phyloP scores from a whole-genome alignment of 108 stramenopile species.

The Pseudonitzschia delicatissima region DNA sequence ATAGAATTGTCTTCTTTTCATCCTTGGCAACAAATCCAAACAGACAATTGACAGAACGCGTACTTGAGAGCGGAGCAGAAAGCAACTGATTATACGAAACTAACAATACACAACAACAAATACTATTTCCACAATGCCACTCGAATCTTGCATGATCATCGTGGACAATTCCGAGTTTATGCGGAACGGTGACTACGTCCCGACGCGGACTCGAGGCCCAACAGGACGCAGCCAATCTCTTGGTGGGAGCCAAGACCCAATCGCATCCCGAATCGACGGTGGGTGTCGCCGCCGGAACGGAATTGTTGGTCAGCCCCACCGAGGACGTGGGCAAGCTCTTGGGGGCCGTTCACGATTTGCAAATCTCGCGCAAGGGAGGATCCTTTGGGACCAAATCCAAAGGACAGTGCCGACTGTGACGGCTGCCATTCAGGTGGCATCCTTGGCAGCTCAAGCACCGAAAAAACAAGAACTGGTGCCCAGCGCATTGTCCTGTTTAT shows the following conservation, averaged over 20 bases:
- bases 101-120: not conserved
- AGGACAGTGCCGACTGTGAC: slow-evolving; percentile 60
- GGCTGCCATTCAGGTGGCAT: slow-evolving; percentile 89
- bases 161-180: slow-evolving; percentile 98
- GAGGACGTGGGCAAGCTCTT: slow-evolving; percentile 96
- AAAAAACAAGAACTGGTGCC: slow-evolving; percentile 95
- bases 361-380: slow-evolving; percentile 5
- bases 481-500: slow-evolving; percentile 95
- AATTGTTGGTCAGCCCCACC: slow-evolving; percentile 91
- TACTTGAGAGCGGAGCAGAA: too few species aligned
- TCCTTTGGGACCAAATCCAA: not conserved
- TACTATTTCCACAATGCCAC: slow-evolving; percentile 66
- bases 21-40: not conserved
- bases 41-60: too few species aligned
- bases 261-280: slow-evolving; percentile 96
- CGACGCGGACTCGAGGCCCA: slow-evolving; percentile 97
- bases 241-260: slow-evolving; percentile 89
- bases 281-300: slow-evolving; percentile 89
- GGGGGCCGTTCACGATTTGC: slow-evolving; percentile 70
- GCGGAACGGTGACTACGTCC: slow-evolving; percentile 98
- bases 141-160: slow-evolving; percentile 97
- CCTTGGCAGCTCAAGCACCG: slow-evolving; percentile 96
- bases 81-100: not conserved
- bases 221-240: slow-evolving; percentile 94
- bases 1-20: not conserved